A percentile compares a stretch with the other conserved stretches of the same genome.
Conservation (phyloP, 441 rosid species). For the Cnidoscolus chayamansa region DNA sequence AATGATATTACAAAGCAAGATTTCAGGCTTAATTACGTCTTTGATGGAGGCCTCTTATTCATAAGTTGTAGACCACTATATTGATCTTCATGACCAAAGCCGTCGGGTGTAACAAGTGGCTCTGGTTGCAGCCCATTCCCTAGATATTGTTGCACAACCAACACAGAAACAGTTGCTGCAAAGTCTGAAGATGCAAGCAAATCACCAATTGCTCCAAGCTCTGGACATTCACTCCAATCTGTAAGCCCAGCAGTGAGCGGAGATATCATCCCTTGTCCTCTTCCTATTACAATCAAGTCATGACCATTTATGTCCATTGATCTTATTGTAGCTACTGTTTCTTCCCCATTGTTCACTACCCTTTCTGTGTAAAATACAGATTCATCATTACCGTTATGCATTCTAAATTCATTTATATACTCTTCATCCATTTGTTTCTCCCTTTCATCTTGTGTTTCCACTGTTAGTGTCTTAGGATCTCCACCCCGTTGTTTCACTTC, state of each 20-base stretch:
- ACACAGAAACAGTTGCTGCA: constrained; percentile 70
- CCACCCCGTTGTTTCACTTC: background rate
- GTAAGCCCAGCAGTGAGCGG: constrained; percentile 85
- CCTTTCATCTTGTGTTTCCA: constrained; percentile 34
- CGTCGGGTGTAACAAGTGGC: constrained; percentile 37
- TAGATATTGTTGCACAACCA: constrained; percentile 75
- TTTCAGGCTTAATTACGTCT: background rate
- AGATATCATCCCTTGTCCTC: constrained; percentile 74
- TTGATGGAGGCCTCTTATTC: constrained; percentile 25
- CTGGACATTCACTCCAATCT: constrained; percentile 99
- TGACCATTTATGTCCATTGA: constrained; percentile 54
- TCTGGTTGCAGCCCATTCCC: constrained; percentile 37
- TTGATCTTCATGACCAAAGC: constrained; percentile 36
- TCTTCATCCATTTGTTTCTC: constrained; percentile 62
- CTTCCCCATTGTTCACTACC: constrained; percentile 71
- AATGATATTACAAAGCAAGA: too few relatives aligned
- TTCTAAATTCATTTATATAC: constrained; percentile 48
- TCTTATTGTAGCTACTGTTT: constrained; percentile 71
- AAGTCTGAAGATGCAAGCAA: constrained; percentile 92
- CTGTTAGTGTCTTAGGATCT: constrained; percentile 24
- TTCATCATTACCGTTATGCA: constrained; percentile 37
- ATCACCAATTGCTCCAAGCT: constrained; percentile 94
- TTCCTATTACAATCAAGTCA: constrained; percentile 82
- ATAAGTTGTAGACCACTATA: constrained; percentile 24
- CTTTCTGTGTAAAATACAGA: constrained; percentile 47